These are phyloP conservation scores for Gnomoniopsis smithogilvyi DNA, from an alignment of 2,329 filamentous ascomycete genomes.

Conservation along the genomic window DNA sequence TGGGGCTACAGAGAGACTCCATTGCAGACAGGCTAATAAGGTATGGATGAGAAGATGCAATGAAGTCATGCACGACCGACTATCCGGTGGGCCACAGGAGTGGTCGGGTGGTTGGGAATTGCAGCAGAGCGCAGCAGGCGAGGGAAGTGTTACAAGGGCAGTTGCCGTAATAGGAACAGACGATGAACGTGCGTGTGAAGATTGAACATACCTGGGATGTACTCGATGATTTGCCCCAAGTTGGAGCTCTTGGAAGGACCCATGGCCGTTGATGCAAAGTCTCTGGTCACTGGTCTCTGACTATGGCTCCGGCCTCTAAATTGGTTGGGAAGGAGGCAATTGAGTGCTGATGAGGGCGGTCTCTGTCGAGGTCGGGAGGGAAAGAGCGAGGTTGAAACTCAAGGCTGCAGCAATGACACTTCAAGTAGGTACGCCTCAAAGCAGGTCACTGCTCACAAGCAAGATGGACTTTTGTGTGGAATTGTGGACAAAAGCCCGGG, in stretches of 20 bases:
- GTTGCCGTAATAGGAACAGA: no score
- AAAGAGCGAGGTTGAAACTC: neutral
- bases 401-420: neutral
- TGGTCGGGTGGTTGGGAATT: conserved; percentile 9
- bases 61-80: neutral
- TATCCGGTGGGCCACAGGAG: neutral
- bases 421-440: neutral
- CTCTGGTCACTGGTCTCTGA: conserved; percentile 13
- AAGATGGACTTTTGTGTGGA: neutral
- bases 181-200: neutral
- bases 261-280: conserved; percentile 40
- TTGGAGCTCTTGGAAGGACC: conserved; percentile 46
- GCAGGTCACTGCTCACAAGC: no score
- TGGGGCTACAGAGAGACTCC: neutral
- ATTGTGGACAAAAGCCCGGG: neutral
- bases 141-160: conserved; percentile 2
- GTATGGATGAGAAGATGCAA: neutral
- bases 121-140: neutral
- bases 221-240: conserved; percentile 90
- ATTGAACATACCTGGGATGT: conserved; percentile 75
- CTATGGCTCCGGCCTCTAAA: neutral
- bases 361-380: neutral
- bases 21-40: neutral
- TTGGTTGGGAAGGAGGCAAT: neutral
- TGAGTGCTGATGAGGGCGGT: neutral